Conservation (phyloP, 768 basidiomycete species). For the Lentinula guzmanii region DNA sequence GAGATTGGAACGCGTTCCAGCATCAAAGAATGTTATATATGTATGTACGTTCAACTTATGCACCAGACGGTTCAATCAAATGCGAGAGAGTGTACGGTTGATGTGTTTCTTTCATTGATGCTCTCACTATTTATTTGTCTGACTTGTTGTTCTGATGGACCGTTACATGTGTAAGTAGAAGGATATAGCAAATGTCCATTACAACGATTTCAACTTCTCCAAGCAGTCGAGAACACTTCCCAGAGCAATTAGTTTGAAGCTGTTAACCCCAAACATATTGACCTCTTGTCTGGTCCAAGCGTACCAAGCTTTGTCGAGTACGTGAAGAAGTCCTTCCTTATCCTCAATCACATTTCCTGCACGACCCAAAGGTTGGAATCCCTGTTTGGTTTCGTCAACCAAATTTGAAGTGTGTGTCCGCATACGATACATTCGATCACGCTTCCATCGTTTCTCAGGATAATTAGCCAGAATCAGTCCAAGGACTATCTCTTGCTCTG, state of each 20-base stretch:
- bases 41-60: no score
- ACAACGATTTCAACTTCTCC: conserved; percentile 25
- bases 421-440: conserved; percentile 58
- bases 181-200: background rate
- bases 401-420: conserved; percentile 46
- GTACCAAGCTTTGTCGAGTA: conserved; percentile 52
- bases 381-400: conserved; percentile 41
- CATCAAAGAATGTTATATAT: background rate
- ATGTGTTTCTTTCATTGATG: no score
- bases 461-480: conserved; percentile 73
- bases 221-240: conserved; percentile 54
- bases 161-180: background rate
- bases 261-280: conserved; percentile 43
- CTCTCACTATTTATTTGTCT: no score
- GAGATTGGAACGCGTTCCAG: background rate
- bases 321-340: conserved; percentile 24
- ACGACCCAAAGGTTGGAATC: conserved; percentile 18
- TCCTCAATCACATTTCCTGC: conserved; percentile 21
- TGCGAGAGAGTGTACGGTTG: no score
- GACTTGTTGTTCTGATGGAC: no score
- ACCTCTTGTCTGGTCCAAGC: conserved; percentile 55
- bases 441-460: conserved; percentile 53
- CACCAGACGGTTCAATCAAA: no score
- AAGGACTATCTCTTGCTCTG: conserved; percentile 70
- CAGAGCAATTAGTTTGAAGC: conserved; percentile 65